Evolutionary conservation across 768 basidiomycete species (phyloP).

Genomic region (Lentinus brumalis): DNA sequence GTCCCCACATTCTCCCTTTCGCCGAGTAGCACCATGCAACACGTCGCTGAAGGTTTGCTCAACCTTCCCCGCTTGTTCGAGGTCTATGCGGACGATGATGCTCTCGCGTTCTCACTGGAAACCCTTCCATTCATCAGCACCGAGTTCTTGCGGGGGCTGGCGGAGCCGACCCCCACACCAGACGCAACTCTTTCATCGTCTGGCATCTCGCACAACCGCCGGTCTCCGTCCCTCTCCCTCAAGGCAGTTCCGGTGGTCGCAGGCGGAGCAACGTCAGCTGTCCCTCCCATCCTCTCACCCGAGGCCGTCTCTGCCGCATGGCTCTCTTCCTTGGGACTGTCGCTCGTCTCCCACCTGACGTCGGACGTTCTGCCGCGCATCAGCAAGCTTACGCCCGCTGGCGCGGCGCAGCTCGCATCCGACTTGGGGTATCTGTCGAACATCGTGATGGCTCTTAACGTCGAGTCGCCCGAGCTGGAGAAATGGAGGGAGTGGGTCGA

Average conservation of each 20-base stretch:
- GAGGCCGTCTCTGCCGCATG: slow-evolving; percentile 88
- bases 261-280: slow-evolving; percentile 4
- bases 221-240: slow-evolving; percentile 39
- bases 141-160: slow-evolving; percentile 50
- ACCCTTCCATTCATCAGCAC: slow-evolving; percentile 73
- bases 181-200: slow-evolving; percentile 9
- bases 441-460: slow-evolving; percentile 87
- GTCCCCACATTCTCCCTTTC: slow-evolving; percentile 93
- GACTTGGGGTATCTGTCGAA: slow-evolving; percentile 91
- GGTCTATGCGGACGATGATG: slow-evolving; percentile 91
- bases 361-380: slow-evolving; percentile 71
- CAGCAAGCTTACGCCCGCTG: slow-evolving; percentile 56
- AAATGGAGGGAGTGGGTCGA: slow-evolving; percentile 76
- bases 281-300: slow-evolving; percentile 48
- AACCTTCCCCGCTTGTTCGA: slow-evolving; percentile 94
- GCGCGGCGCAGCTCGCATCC: slow-evolving; percentile 80
- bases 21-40: slow-evolving; percentile 85
- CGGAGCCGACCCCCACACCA: slow-evolving; percentile 39
- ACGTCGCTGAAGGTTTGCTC: slow-evolving; percentile 90
- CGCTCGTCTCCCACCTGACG: slow-evolving; percentile 76
- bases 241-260: slow-evolving; percentile 26
- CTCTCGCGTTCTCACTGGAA: slow-evolving; percentile 83
- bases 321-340: slow-evolving; percentile 87
- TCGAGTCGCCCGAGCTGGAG: slow-evolving; percentile 79
- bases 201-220: slow-evolving; percentile 24